Base-by-base conservation (phyloP, 116 monocot species). In the Papilionanthe hybrid region DNA sequence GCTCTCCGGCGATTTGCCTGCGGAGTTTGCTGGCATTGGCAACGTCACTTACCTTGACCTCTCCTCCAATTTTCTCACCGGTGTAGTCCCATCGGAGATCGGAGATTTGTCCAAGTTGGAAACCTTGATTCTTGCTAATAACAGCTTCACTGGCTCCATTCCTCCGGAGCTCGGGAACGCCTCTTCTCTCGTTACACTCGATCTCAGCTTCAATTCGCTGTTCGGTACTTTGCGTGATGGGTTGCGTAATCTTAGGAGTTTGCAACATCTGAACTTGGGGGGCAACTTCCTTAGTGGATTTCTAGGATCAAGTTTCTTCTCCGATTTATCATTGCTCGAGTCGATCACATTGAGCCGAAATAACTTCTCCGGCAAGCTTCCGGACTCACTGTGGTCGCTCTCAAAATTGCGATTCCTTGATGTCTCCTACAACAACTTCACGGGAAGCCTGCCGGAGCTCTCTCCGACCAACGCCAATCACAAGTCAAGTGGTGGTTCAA, bases 361-460 rank as follows among this genome's bases (percentile, higher is more conserved):
- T 50, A 84, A 78, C 37, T 87, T 93, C 72, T 86, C 84, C 25
- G 91, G 84, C 17, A 73, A 42, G 4, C 41, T 93, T n/a, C 93
- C 89, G 15, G 79, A 58, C 50, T 81, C 81, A 12, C 69, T 93
- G 1, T 90, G 93, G 90, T 72, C 79, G 1, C 32, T 85, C 25
- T 9, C 79, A 19, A 75, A 60, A n/a, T 30, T 93, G 19, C 77
- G 23, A 42, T 68, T 84, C 47, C 28, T 91, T 15, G 93, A 96
- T 65, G 27, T 92, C 30, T 94, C 96, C 10, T 42, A 78, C 27
- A 94, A 92, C 74, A 86, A 81, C 53, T 77, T 96, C 79, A 92
- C 78, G 7, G 96, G 96, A 5, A 55, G 10, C 3, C 80, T 93
- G 10, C 93, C 96, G 9, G 47, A 48, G 32, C 23, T 75, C 2